phyloP scores from a whole-genome alignment of 768 basidiomycete species.

The Termitomyces sp. region DNA sequence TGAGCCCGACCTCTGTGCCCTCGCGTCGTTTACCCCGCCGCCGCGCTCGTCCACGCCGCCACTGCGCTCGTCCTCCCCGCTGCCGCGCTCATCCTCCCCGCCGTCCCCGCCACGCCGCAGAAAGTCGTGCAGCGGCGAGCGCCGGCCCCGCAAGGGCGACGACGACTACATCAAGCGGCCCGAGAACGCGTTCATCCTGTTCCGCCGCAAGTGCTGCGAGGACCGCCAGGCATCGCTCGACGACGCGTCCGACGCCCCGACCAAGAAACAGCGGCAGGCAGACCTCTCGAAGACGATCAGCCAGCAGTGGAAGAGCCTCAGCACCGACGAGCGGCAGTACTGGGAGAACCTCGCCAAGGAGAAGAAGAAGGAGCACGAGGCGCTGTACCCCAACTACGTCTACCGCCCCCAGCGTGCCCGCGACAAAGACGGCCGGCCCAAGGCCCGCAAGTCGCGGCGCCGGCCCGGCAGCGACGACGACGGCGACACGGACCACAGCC shows the following conservation, averaged over 20 bases:
- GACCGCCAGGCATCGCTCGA: slow-evolving; percentile 56
- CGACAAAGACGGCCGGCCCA: slow-evolving; percentile 48
- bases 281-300: slow-evolving; percentile 81
- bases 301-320: slow-evolving; percentile 71
- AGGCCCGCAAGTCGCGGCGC: slow-evolving; percentile 17
- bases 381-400: slow-evolving; percentile 71
- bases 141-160: slow-evolving; percentile 66
- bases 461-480: slow-evolving; percentile 21
- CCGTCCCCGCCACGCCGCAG: slow-evolving; percentile 40
- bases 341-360: slow-evolving; percentile 78
- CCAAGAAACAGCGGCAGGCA: slow-evolving; percentile 64
- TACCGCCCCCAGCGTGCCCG: slow-evolving; percentile 68
- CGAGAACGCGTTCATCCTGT: slow-evolving; percentile 82
- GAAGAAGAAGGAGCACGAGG: slow-evolving; percentile 76
- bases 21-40: slow-evolving; percentile 37
- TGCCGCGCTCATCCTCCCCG: slow-evolving; percentile 24
- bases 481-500: slow-evolving; percentile 34
- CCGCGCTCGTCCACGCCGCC: slow-evolving; percentile 26
- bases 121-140: slow-evolving; percentile 49
- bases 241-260: slow-evolving; percentile 36
- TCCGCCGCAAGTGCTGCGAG: slow-evolving; percentile 75
- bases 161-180: slow-evolving; percentile 82
- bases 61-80: slow-evolving; percentile 23
- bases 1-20: slow-evolving; percentile 61
- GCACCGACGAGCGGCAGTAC: slow-evolving; percentile 58